Evolutionary conservation across 495 filamentous ascomycete genomes (phyloP), one percentile per base, ranked within the genome.

Genomic region (Neurospora intermedia): DNA sequence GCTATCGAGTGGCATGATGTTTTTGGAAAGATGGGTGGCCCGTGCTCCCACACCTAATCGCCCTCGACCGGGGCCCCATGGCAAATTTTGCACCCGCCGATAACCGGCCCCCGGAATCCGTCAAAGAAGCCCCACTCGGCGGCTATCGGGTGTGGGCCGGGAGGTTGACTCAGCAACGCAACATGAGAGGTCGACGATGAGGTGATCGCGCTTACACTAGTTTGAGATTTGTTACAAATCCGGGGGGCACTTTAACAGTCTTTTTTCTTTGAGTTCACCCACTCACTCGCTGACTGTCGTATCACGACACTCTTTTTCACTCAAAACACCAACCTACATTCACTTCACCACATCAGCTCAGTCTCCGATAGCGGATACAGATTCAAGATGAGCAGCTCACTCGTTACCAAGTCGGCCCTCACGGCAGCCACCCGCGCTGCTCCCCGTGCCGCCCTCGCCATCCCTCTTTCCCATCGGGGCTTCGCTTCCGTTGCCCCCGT

Each of bases 401-500:
- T 66, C 54, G 16, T 66, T 3, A 66, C 27, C 27, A 66, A 35
- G 31, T 16, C 54, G 23, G 54, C 54, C 27, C 27, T 66, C 27
- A 66, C 6, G 27, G 54, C 54, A 16, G 54, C 54, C 23, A 35
- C 27, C 54, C 54, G 54, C 27, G 27, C 15, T 9, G 54, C 6
- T 1, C 54, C 23, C 54, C 13, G 6, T 31, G 48, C 48, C 0
- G 48, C 48, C 1, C 11, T 27, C 11, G 48, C 48, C 48, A 2
- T 54, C 46, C 46, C 46, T 27, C 20, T 54, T 4, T 4, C 23
- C 4, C 20, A 20, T 1, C 46, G 46, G 0, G 46, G 46, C 46
- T 62, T 62, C 23, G 54, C 54, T 27, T 59, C 82, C 78, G 79
- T 78, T 76, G 81, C 78, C 72, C 83, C 81, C 77, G 80, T 81